Conservation (phyloP, 1,284 basidiomycete genomes). For the Heterobasidion parviporum region DNA sequence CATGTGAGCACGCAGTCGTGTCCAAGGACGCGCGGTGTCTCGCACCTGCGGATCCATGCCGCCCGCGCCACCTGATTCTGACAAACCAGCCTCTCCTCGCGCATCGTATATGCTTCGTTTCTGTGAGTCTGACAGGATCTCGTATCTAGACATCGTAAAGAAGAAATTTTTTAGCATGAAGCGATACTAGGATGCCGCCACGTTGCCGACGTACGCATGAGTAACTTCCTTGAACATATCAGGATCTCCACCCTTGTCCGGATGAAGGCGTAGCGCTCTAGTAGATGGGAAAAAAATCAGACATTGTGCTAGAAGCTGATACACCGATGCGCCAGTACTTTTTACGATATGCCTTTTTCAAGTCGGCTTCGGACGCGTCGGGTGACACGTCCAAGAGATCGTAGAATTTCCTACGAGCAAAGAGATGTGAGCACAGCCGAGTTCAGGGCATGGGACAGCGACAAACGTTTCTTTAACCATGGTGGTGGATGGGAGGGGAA, state of each 20-base stretch:
- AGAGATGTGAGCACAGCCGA: slow-evolving; percentile 1
- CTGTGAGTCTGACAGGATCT: slow-evolving; percentile 86
- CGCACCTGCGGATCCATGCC: slow-evolving; percentile 92
- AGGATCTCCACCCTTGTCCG: slow-evolving; percentile 96
- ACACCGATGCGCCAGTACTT: slow-evolving; percentile 42
- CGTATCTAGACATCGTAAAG: slow-evolving; percentile 53
- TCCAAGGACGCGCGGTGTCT: slow-evolving; percentile 3
- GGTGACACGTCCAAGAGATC: slow-evolving; percentile 80
- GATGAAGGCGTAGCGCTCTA: slow-evolving; percentile 86
- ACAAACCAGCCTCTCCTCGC: slow-evolving; percentile 88
- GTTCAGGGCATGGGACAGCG: neutral
- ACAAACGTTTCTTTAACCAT: slow-evolving; percentile 70
- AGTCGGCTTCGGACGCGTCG: slow-evolving; percentile 69
- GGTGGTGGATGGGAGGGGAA: slow-evolving; percentile 14
- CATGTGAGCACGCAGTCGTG: neutral
- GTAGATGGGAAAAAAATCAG: slow-evolving; percentile 12
- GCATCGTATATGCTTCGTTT: slow-evolving; percentile 87
- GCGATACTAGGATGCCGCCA: slow-evolving; percentile 2
- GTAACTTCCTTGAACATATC: slow-evolving; percentile 98
- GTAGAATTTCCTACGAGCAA: slow-evolving; percentile 71
- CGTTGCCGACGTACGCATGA: slow-evolving; percentile 65
- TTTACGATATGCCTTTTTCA: slow-evolving; percentile 95
- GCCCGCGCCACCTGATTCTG: slow-evolving; percentile 82
- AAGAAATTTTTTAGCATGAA: neutral
- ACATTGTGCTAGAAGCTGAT: slow-evolving; percentile 1